A percentile compares a stretch with the other conserved stretches of the same genome.
Conservation (phyloP, 306 rosid species). For the Corylus avellana region DNA sequence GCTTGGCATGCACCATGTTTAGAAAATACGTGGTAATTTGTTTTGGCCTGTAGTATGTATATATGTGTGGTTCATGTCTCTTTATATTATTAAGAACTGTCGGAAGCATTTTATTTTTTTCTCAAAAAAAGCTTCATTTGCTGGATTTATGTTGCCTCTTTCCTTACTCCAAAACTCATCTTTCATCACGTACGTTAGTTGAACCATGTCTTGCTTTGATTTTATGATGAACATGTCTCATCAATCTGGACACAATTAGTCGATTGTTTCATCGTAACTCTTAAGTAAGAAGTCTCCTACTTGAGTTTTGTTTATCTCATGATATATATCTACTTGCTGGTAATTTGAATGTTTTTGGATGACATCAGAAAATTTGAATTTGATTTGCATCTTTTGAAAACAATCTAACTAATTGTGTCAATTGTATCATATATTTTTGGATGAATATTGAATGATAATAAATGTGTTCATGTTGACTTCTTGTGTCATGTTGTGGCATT, state of each 20-base stretch:
- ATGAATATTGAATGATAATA: too few species aligned
- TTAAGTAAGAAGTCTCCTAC: neutral
- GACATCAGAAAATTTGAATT: neutral
- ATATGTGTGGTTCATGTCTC: too few species aligned
- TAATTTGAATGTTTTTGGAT: neutral
- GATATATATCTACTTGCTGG: neutral
- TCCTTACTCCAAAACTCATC: neutral
- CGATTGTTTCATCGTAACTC: neutral
- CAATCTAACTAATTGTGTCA: too few species aligned
- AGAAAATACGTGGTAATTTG: too few species aligned
- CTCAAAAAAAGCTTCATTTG: neutral
- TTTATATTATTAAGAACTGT: too few species aligned
- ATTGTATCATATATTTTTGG: neutral
- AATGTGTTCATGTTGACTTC: neutral
- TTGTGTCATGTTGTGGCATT: neutral
- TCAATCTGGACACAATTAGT: neutral
- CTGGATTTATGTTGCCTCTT: neutral
- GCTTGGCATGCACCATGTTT: too few species aligned
- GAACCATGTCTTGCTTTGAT: neutral
- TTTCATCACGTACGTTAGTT: neutral
- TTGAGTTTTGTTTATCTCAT: neutral
- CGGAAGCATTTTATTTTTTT: neutral
- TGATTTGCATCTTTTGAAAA: neutral
- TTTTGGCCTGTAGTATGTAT: too few species aligned
- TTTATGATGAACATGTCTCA: neutral